A percentile compares a stretch with the other conserved stretches of the same genome.
These are phyloP conservation scores for Huntiella moniliformis DNA, from an alignment of 2,329 filamentous ascomycete species.

Conservation along the genomic window DNA sequence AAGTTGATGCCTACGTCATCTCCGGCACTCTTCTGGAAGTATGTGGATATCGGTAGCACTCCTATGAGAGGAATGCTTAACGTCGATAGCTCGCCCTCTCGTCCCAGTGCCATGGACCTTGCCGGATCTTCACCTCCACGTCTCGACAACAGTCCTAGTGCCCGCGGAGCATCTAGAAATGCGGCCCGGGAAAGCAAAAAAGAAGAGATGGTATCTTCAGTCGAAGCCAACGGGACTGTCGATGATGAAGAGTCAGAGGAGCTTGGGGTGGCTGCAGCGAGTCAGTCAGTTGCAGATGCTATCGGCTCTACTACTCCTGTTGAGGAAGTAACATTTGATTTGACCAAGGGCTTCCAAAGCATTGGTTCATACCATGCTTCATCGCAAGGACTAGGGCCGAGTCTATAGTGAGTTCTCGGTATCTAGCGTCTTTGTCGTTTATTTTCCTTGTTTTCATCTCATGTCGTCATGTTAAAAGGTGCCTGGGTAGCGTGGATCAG, in stretches of 20 bases:
- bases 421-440: not conserved
- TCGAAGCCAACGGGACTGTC: constrained; percentile 12
- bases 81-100: constrained; percentile 42
- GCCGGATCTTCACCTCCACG: constrained; percentile 4
- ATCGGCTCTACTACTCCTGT: constrained; percentile 17
- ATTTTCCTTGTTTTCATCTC: not conserved
- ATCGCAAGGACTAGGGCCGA: constrained; percentile 24
- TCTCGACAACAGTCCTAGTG: constrained; percentile 5
- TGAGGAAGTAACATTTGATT: constrained; percentile 37
- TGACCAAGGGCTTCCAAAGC: constrained; percentile 46
- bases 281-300: constrained; percentile 11
- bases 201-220: constrained; percentile 8
- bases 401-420: not conserved
- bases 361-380: constrained; percentile 44
- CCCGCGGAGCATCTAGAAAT: not conserved
- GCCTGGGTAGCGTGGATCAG: too few relatives aligned
- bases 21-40: constrained; percentile 78
- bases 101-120: constrained; percentile 16
- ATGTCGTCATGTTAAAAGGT: not conserved
- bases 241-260: constrained; percentile 17
- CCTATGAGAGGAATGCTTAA: constrained; percentile 34
- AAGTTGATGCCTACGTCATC: constrained; percentile 75
- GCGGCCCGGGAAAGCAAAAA: constrained; percentile 16
- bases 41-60: constrained; percentile 57
- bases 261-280: constrained; percentile 10